These are phyloP conservation scores for Penicillium soppii DNA, from an alignment of 495 filamentous ascomycete genomes.

Conservation along the genomic window DNA sequence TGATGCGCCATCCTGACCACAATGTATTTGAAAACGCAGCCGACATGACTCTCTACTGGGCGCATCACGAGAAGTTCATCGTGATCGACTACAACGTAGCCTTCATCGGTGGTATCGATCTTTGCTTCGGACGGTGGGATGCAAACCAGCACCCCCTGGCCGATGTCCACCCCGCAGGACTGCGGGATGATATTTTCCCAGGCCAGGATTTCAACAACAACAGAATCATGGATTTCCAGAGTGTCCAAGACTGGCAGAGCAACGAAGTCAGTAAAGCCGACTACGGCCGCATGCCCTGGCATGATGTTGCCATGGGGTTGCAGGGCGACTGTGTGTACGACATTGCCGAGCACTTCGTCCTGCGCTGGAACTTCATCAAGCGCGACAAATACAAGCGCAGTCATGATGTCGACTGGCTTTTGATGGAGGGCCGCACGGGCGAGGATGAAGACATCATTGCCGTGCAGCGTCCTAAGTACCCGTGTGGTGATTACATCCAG, in stretches of 20 bases:
- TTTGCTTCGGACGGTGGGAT: slow-evolving; percentile 98
- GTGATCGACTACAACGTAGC: slow-evolving; percentile 88
- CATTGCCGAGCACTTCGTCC: slow-evolving; percentile 93
- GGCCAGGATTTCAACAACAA: slow-evolving; percentile 97
- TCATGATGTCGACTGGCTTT: slow-evolving; percentile 75
- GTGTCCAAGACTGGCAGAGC: slow-evolving; percentile 84
- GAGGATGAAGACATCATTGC: slow-evolving; percentile 80
- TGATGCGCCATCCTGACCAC: slow-evolving; percentile 94
- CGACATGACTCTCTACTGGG: slow-evolving; percentile 99
- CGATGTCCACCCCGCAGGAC: slow-evolving; percentile 81
- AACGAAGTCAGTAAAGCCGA: slow-evolving; percentile 93
- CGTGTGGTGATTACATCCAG: slow-evolving; percentile 80
- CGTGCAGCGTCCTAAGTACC: slow-evolving; percentile 81
- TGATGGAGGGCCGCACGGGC: slow-evolving; percentile 74
- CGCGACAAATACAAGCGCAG: slow-evolving; percentile 96
- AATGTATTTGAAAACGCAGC: slow-evolving; percentile 90
- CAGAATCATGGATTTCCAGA: slow-evolving; percentile 93
- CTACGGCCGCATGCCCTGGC: slow-evolving; percentile 96
- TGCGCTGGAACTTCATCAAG: slow-evolving; percentile 96
- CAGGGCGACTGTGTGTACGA: slow-evolving; percentile 89
- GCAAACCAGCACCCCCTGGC: slow-evolving; percentile 78
- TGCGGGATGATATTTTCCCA: slow-evolving; percentile 85
- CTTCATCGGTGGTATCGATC: slow-evolving; percentile 89
- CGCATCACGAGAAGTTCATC: slow-evolving; percentile 95
- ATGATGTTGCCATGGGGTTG: slow-evolving; percentile 89